Evolutionary conservation across 495 filamentous ascomycete genomes (phyloP).

Genomic region (Umbilicaria muhlenbergii): DNA sequence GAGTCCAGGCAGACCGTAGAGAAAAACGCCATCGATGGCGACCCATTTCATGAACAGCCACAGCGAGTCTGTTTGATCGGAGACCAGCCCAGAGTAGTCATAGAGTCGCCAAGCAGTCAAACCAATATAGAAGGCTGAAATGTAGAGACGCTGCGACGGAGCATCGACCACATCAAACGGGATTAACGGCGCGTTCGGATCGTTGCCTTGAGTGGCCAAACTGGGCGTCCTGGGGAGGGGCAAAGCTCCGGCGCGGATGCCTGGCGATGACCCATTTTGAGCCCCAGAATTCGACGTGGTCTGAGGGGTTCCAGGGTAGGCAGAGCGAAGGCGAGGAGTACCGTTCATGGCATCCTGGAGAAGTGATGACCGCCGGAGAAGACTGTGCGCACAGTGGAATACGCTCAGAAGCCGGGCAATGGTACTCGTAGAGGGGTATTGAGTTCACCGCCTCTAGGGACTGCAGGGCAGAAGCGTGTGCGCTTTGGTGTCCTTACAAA

Average conservation of each 20-base stretch:
- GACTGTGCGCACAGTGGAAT: background rate
- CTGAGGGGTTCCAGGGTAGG: constrained; percentile 50
- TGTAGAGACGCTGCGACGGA: constrained; percentile 76
- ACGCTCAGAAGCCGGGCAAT: too few species aligned
- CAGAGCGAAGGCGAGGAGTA: constrained; percentile 58
- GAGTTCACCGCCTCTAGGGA: too few species aligned
- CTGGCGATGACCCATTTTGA: constrained; percentile 19
- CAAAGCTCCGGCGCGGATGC: constrained; percentile 11
- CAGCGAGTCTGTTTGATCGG: constrained; percentile 64
- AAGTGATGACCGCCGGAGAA: background rate
- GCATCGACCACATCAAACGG: constrained; percentile 64
- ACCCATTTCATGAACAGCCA: constrained; percentile 90
- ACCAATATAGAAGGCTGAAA: constrained; percentile 53
- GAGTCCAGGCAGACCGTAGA: constrained; percentile 69
- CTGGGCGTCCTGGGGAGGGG: constrained; percentile 6
- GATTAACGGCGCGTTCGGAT: constrained; percentile 43
- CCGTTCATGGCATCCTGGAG: constrained; percentile 51
- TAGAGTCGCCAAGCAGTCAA: constrained; percentile 69
- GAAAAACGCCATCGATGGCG: constrained; percentile 61
- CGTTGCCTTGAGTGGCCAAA: constrained; percentile 3
- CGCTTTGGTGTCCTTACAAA: too few species aligned
- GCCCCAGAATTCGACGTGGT: constrained; percentile 22
- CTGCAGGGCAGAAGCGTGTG: too few species aligned
- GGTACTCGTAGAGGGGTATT: too few species aligned
- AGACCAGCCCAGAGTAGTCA: constrained; percentile 59